Evolutionary conservation across 768 basidiomycete genomes (phyloP).

Genomic region (Coprinellus micaceus): DNA sequence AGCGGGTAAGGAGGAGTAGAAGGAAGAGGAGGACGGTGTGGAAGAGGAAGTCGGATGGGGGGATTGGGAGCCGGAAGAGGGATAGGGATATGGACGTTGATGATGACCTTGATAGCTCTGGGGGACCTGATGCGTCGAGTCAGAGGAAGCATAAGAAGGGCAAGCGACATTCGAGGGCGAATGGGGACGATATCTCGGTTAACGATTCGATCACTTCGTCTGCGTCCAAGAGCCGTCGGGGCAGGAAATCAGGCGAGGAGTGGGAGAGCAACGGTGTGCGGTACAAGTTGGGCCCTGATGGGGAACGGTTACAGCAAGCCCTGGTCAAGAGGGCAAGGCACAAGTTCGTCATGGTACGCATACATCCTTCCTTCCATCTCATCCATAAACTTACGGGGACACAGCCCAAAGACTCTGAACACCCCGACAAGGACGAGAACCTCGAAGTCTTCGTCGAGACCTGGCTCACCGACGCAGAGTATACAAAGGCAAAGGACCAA

Average conservation of each 20-base stretch:
- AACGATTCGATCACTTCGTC: conserved; percentile 37
- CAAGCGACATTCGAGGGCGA: conserved; percentile 36
- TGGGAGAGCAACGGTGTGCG: conserved; percentile 70
- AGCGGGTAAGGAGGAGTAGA: conserved; percentile 27
- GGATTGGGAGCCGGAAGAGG: conserved; percentile 59
- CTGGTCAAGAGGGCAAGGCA: conserved; percentile 69
- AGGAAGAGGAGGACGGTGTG: conserved; percentile 54
- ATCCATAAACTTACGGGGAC: conserved; percentile 2
- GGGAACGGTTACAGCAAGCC: conserved; percentile 64
- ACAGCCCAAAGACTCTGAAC: conserved; percentile 74
- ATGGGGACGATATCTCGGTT: conserved; percentile 43
- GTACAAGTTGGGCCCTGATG: conserved; percentile 70
- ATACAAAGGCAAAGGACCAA: conserved; percentile 57
- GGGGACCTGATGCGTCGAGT: conserved; percentile 18
- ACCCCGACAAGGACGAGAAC: conserved; percentile 67
- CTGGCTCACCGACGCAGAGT: conserved; percentile 77
- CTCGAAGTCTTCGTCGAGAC: conserved; percentile 73
- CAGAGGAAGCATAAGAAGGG: conserved; percentile 47
- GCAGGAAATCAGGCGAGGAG: conserved; percentile 64
- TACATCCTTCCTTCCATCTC: not conserved
- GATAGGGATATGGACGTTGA: conserved; percentile 52
- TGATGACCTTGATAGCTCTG: conserved; percentile 38
- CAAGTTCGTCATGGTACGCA: conserved; percentile 69
- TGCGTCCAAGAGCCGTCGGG: conserved; percentile 47
- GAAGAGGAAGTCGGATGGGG: conserved; percentile 49